These are phyloP conservation scores for Saposhnikovia divaricata DNA, from an alignment of 129 eudicot species.

Conservation along the genomic window DNA sequence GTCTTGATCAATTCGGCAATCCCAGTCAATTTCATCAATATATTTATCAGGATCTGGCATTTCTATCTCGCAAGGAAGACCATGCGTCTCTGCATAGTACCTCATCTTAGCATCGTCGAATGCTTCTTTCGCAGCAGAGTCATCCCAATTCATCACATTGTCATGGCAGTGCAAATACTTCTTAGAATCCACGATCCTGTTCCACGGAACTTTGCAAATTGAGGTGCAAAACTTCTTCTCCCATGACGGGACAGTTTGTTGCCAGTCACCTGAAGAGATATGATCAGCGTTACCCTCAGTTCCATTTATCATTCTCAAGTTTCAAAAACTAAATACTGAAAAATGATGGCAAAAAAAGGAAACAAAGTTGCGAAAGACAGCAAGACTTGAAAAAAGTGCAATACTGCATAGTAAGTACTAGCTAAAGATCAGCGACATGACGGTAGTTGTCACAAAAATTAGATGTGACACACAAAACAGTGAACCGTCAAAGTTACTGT, in stretches of 20 bases:
- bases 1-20: constrained; percentile 32
- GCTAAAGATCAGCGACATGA: background rate
- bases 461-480: background rate
- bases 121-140: constrained; percentile 69
- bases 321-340: background rate
- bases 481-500: background rate
- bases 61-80: constrained; percentile 49
- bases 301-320: background rate
- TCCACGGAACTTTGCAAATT: constrained; percentile 59
- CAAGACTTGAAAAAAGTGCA: background rate
- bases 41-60: constrained; percentile 67
- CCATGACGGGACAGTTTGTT: constrained; percentile 47
- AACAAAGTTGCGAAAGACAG: background rate
- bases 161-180: constrained; percentile 41
- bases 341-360: background rate
- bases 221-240: constrained; percentile 63
- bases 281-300: background rate
- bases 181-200: constrained; percentile 44
- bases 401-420: background rate
- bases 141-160: constrained; percentile 57
- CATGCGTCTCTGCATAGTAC: constrained; percentile 45
- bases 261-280: constrained; percentile 43
- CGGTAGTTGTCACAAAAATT: background rate
- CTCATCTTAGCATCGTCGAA: constrained; percentile 50
- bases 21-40: constrained; percentile 70